Percentiles rank a stretch among this genome's conserved stretches.
phyloP scores from a whole-genome alignment of 257 asterid genomes.

The Capsicum pubescens region DNA sequence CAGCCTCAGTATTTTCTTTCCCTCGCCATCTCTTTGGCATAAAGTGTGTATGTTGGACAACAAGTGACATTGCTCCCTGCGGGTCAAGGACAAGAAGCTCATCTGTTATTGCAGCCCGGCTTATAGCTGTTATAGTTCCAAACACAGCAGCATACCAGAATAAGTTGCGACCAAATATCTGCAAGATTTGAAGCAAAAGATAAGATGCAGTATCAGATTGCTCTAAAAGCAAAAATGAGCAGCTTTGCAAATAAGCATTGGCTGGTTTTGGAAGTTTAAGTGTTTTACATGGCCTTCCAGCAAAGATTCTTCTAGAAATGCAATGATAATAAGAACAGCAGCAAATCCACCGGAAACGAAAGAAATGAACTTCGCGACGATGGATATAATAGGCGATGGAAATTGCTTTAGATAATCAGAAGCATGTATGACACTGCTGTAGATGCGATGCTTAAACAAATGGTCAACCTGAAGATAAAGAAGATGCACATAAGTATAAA shows the following conservation, averaged over 20 bases:
- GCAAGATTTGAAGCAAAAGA: constrained; percentile 43
- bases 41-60: constrained; percentile 85
- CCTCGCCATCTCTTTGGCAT: constrained; percentile 99
- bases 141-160: constrained; percentile 98
- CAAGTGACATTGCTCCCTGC: constrained; percentile 80
- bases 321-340: constrained; percentile 94
- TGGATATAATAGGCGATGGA: constrained; percentile 84
- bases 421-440: constrained; percentile 75
- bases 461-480: constrained; percentile 77
- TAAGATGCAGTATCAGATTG: constrained; percentile 20
- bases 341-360: constrained; percentile 99
- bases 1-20: constrained; percentile 79
- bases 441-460: constrained; percentile 91
- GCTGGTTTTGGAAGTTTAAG: constrained; percentile 16
- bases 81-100: constrained; percentile 90
- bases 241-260: constrained; percentile 4
- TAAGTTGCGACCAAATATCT: constrained; percentile 94
- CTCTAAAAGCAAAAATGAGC: background rate
- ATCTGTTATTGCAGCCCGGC: constrained; percentile 81
- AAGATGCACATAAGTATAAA: constrained; percentile 19
- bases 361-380: constrained; percentile 90
- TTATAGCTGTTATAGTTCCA: constrained; percentile 95
- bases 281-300: constrained; percentile 96
- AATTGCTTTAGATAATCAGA: constrained; percentile 92
- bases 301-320: constrained; percentile 92